Conservation (phyloP, 176 grass and related monocot species). For the Poa annua region DNA sequence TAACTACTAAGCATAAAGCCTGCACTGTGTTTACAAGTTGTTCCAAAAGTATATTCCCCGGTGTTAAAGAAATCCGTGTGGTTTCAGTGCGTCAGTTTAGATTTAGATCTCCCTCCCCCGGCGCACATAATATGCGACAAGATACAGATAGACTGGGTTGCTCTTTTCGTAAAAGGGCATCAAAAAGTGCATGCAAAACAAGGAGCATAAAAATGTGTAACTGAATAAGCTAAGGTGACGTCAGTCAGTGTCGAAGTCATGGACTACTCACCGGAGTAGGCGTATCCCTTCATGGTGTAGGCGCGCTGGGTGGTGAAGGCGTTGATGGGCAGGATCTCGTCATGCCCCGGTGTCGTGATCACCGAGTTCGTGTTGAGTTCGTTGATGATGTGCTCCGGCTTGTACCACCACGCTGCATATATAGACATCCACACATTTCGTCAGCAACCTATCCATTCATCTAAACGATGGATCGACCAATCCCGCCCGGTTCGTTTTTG, state of each 20-base stretch:
- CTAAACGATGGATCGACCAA: too few relatives aligned
- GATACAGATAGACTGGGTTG: background rate
- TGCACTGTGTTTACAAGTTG: background rate
- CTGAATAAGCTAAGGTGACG: background rate
- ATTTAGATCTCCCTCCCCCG: background rate
- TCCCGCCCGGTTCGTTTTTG: too few relatives aligned
- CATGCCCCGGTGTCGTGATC: slow-evolving; percentile 91
- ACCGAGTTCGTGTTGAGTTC: slow-evolving; percentile 94
- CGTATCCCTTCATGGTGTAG: slow-evolving; percentile 92
- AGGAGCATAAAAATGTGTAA: background rate
- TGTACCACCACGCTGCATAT: slow-evolving; percentile 94
- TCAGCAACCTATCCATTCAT: background rate
- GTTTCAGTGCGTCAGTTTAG: background rate
- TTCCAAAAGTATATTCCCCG: background rate
- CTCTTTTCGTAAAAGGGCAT: background rate
- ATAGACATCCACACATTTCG: background rate
- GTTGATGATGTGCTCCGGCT: slow-evolving; percentile 95
- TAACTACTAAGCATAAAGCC: background rate
- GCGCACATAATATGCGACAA: background rate
- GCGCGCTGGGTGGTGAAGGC: slow-evolving; percentile 66
- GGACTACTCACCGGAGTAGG: slow-evolving; percentile 78
- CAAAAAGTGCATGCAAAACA: too few relatives aligned
- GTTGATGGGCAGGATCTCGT: slow-evolving; percentile 98
- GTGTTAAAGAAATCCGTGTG: background rate
- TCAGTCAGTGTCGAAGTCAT: background rate